Base-by-base conservation (phyloP, 1,284 basidiomycete genomes). In the Ustilago shanxiensis region DNA sequence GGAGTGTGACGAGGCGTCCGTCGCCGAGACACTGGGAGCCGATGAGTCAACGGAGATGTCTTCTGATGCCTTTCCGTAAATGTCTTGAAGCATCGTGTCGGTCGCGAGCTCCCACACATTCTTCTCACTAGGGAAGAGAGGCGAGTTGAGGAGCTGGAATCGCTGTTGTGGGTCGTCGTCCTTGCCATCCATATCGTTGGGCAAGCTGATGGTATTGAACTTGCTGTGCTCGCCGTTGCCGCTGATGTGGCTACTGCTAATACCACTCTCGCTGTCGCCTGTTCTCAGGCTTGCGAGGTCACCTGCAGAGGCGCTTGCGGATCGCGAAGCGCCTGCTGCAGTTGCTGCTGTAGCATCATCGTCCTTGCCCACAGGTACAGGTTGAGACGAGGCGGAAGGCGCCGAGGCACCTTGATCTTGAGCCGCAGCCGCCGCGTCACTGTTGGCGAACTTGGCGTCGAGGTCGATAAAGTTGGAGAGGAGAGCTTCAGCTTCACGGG, bases 401-500 rank as follows among this genome's bases (percentile, higher is more conserved):
- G 69, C 29, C 69, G 66, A 41, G 74, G 74, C 51, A 77, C 66
- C 54, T 69, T 69, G 62, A 77, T 66, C 70, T 63, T 69, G 66
- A 77, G 59, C 63, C 66, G 59, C 60, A 77, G 60, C 47, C 74
- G 66, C 47, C 74, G 66, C 62, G 68, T 76, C 65, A 76, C 73
- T 33, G 59, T 65, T 47, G 66, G 60, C 66, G 57, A 57, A 60
- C 50, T 61, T 72, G 71, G 68, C 69, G 66, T 68, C 66, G 66
- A 77, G 66, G 66, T 77, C 66, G 57, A 77, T 72, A 50, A 72
- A 77, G 61, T 71, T 62, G 74, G 69, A 72, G 70, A 77, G 66
- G 60, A 79, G 41, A 79, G 78, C 71, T 61, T 79, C 64, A 81
- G 65, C 53, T 79, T 79, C 62, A 81, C 67, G 63, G 66, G 67